Evolutionary conservation across 768 basidiomycete genomes (phyloP).

Genomic region (Strobilomyces dryophilus): DNA sequence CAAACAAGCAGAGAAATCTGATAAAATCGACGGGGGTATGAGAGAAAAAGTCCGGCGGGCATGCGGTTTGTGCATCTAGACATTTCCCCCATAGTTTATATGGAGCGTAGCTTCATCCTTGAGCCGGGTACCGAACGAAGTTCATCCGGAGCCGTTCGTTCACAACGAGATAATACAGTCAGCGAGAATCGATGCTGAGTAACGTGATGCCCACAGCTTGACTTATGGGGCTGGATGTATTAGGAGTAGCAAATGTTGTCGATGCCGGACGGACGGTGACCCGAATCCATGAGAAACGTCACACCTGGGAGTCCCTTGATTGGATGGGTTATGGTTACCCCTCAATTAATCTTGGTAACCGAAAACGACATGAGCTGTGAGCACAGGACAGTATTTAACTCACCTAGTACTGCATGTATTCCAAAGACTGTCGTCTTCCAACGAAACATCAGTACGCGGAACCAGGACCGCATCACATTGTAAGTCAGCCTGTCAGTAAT

Average conservation of each 20-base stretch:
- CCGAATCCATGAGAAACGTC: not conserved
- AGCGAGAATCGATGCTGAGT: not conserved
- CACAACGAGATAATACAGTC: not conserved
- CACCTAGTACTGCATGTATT: not conserved
- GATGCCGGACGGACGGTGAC: not conserved
- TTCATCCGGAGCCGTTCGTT: not conserved
- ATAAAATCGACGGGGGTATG: not conserved
- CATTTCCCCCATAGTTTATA: slow-evolving; percentile 7
- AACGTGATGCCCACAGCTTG: not conserved
- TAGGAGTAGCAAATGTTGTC: too few species aligned
- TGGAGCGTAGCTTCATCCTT: slow-evolving; percentile 10
- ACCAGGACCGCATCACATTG: too few species aligned
- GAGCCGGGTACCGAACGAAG: slow-evolving; percentile 2
- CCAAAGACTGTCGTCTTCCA: not conserved
- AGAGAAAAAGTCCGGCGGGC: not conserved
- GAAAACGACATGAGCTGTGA: not conserved
- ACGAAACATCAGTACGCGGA: too few species aligned
- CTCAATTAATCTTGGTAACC: not conserved
- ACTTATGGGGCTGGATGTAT: not conserved
- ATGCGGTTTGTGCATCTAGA: not conserved
- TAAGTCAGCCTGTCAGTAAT: too few species aligned
- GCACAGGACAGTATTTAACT: not conserved
- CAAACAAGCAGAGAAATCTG: not conserved
- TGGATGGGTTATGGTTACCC: slow-evolving; percentile 3
- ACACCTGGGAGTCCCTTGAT: not conserved